Base-by-base conservation (phyloP, 176 grass and related monocot species). In the Juncus inflexus region DNA sequence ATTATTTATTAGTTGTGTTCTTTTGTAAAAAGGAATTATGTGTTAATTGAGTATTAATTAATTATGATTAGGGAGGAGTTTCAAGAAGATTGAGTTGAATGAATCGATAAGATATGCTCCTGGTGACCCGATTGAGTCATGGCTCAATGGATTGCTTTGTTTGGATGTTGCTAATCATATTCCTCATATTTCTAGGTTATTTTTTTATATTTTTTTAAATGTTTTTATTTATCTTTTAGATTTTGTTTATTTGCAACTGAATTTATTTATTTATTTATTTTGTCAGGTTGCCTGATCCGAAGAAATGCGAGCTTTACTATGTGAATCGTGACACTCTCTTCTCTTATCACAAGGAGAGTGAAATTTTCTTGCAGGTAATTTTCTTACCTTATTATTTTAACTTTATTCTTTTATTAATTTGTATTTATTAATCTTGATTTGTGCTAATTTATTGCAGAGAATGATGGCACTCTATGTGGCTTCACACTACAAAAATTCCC, bases 381-480 rank as follows among this genome's bases (percentile, higher is more conserved):
- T 65, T 74, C 52, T 35, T 42, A 19, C 64, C 12, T 54, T 86
- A 8, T 45, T 47, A 6, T 47, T 6, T 47, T 5, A 9, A 28
- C 19, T 28, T 28, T 28, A 28, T 28, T 28, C 19, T 28, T 28
- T 28, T 28, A 28, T 28, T 28, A 28, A 28, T 28, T 28, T 28
- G 19, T 28, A 28, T 28, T 47, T 57, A 12, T 71, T 57, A 55
- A 12, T 62, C 35, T 72, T 82, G 54, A 54, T 67, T 77, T 28
- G 19, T 28, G 40, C 68, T 76, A 52, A 77, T 47, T 47, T 47
- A 66, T 47, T 79, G 80, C 82, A 97, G 94, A 72, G 94, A 66
- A 97, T 97, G 94, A 97, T 97, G 94, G 74, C 94, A 63, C 87
- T 97, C 74, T 97, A 97, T 81, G 85, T 97, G 81, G 87, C 94